Evolutionary conservation across 1,139 yeast genomes (phyloP).

Genomic region (Protomyces pachydermus): DNA sequence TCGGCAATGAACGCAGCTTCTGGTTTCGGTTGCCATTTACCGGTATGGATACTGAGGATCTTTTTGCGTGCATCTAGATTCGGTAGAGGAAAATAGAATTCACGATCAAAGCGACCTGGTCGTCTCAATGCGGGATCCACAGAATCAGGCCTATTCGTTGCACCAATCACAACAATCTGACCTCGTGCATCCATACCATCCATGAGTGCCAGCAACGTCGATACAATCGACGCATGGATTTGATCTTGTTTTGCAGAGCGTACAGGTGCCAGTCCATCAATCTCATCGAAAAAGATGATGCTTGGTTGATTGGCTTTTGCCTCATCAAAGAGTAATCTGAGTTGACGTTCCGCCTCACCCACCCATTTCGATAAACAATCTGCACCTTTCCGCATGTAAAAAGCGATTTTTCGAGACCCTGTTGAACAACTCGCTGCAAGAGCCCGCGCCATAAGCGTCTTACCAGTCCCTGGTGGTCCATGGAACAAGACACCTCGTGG

Average conservation of each 20-base stretch:
- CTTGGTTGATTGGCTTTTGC: slow-evolving; percentile 96
- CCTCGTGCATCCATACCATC: slow-evolving; percentile 99
- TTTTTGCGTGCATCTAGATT: slow-evolving; percentile 71
- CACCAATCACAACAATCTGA: slow-evolving; percentile 96
- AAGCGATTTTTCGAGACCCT: slow-evolving; percentile 74
- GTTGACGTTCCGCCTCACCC: slow-evolving; percentile 96
- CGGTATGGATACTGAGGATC: slow-evolving; percentile 78
- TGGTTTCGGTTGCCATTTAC: slow-evolving; percentile 78
- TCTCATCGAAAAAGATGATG: slow-evolving; percentile 92
- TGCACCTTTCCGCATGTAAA: slow-evolving; percentile 98
- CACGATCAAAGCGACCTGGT: slow-evolving; percentile 97
- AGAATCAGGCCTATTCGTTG: slow-evolving; percentile 96
- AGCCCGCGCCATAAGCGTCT: slow-evolving; percentile 96
- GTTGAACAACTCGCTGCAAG: slow-evolving; percentile 92
- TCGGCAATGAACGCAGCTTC: slow-evolving; percentile 55
- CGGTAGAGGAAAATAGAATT: slow-evolving; percentile 92
- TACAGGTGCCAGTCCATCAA: slow-evolving; percentile 97
- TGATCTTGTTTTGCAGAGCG: slow-evolving; percentile 96
- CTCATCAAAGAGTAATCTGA: slow-evolving; percentile 84
- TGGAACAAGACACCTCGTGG: slow-evolving; percentile 97
- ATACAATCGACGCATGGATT: slow-evolving; percentile 94
- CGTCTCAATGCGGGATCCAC: slow-evolving; percentile 95
- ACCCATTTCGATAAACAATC: slow-evolving; percentile 98
- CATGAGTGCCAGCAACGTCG: slow-evolving; percentile 90
- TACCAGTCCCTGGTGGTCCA: slow-evolving; percentile 99